These are phyloP conservation scores for Rhizopogon rudus DNA, from an alignment of 768 basidiomycete species.

Conservation along the genomic window DNA sequence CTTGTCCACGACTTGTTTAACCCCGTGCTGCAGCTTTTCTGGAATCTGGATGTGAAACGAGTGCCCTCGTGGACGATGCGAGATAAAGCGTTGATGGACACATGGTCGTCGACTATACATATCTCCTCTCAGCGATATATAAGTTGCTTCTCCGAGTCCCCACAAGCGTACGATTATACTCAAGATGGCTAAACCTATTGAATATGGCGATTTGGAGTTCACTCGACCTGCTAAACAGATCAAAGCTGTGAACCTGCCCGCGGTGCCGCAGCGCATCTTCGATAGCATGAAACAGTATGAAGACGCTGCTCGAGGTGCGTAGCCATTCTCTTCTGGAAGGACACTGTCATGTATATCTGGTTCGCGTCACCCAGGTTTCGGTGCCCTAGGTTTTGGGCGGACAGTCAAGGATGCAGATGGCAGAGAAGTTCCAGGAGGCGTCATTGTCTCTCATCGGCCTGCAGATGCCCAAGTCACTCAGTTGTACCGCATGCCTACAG, in stretches of 20 bases:
- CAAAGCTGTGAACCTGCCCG: slow-evolving; percentile 32
- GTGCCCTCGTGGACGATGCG: neutral
- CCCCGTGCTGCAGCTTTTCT: neutral
- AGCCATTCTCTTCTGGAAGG: neutral
- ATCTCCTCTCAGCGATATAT: neutral
- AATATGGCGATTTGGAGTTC: slow-evolving; percentile 29
- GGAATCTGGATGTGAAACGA: neutral
- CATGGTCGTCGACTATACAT: neutral
- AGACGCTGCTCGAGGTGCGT: slow-evolving; percentile 30
- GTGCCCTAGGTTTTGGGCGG: slow-evolving; percentile 22
- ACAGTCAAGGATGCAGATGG: slow-evolving; percentile 8
- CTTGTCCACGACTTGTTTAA: too few species aligned
- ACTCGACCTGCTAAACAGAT: slow-evolving; percentile 33
- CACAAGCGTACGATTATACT: neutral
- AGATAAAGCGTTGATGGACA: neutral
- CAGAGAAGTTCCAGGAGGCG: slow-evolving; percentile 10
- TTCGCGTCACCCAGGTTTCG: slow-evolving; percentile 18
- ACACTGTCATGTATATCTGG: neutral
- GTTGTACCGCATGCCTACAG: slow-evolving; percentile 28
- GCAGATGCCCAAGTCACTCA: slow-evolving; percentile 33
- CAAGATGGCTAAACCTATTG: slow-evolving; percentile 16
- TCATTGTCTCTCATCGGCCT: slow-evolving; percentile 36
- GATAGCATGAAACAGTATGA: slow-evolving; percentile 34
- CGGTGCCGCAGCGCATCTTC: slow-evolving; percentile 28
- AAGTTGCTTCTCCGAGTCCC: neutral